Evolutionary conservation across 2,329 filamentous ascomycete species (phyloP).

Genomic region (Trichoderma gracile): DNA sequence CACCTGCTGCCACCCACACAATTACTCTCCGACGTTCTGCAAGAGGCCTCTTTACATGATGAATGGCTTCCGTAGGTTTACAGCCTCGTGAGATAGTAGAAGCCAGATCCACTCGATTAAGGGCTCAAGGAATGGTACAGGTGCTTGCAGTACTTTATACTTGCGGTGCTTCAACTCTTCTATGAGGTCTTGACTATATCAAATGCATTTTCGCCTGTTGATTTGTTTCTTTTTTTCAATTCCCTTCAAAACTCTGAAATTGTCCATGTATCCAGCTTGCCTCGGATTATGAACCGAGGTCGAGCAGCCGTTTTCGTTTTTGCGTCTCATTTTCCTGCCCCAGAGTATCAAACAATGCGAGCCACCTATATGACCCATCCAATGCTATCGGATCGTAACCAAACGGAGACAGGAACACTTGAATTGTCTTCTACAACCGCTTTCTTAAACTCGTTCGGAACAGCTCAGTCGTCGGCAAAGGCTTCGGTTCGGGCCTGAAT

Average conservation of each 20-base stretch:
- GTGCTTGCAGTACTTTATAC: conserved; percentile 6
- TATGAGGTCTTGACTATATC: not conserved
- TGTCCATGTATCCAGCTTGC: not conserved
- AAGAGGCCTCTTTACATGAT: not conserved
- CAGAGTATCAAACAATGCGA: not conserved
- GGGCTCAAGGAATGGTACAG: not conserved
- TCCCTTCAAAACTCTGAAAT: not conserved
- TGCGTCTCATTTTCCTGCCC: not conserved
- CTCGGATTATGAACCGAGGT: not conserved
- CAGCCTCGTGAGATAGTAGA: not conserved
- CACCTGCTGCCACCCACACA: not conserved
- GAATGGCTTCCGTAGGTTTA: no score
- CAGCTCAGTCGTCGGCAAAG: conserved; percentile 39
- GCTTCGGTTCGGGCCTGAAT: conserved; percentile 46
- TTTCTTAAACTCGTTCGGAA: not conserved
- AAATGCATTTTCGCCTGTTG: not conserved
- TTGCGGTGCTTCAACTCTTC: conserved; percentile 3
- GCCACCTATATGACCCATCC: not conserved
- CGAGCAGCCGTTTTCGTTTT: not conserved
- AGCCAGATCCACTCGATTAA: not conserved
- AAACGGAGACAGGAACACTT: not conserved
- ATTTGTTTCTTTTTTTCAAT: not conserved
- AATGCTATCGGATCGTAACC: not conserved
- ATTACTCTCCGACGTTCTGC: not conserved
- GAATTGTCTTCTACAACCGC: not conserved